These are phyloP conservation scores for Pyropia yezoensis DNA, from an alignment of 23 red algal species.

Conservation along the genomic window DNA sequence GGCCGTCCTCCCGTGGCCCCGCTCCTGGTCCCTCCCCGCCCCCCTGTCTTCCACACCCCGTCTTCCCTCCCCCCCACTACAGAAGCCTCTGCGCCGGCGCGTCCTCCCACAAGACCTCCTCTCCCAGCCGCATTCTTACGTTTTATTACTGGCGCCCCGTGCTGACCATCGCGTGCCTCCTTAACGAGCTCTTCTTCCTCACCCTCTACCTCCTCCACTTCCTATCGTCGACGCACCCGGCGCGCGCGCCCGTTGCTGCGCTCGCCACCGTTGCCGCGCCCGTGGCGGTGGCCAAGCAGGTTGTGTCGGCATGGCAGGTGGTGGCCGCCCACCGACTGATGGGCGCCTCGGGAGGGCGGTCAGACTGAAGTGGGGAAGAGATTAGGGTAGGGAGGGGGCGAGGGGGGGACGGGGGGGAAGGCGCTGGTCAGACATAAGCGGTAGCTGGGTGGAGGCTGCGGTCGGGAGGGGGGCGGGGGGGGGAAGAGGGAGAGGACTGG, in stretches of 20 bases:
- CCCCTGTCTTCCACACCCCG: no score
- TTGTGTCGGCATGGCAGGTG: slow-evolving; percentile 37
- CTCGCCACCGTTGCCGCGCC: slow-evolving; percentile 21
- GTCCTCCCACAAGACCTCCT: slow-evolving; percentile 59
- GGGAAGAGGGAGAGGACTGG: no score
- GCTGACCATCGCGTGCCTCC: slow-evolving; percentile 67
- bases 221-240: not conserved
- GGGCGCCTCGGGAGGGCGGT: no score
- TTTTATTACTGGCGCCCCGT: slow-evolving; percentile 77
- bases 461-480: no score
- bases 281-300: slow-evolving; percentile 34
- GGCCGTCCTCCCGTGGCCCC: not conserved
- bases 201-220: slow-evolving; percentile 43
- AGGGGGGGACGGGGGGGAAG: no score
- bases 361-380: no score
- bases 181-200: slow-evolving; percentile 85
- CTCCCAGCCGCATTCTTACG: slow-evolving; percentile 22
- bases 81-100: slow-evolving; percentile 21
- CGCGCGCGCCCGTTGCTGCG: not conserved
- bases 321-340: slow-evolving; percentile 14
- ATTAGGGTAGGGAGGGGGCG: no score
- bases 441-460: no score
- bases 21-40: not conserved
- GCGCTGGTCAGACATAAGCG: no score
- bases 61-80: no score